Evolutionary conservation across 345 rosid species (phyloP).

Genomic region (Cochlearia excelsa): DNA sequence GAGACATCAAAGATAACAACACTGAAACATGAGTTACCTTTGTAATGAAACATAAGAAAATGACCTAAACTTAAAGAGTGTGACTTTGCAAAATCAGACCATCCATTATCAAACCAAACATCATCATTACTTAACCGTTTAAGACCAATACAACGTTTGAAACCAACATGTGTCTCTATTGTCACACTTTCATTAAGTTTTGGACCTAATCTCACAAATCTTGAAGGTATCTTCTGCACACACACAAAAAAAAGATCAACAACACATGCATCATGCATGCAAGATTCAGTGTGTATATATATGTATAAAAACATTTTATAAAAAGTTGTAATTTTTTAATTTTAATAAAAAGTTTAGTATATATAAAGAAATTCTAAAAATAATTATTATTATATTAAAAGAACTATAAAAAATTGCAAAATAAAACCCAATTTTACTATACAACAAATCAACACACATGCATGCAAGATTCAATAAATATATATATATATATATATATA

Average conservation of each 20-base stretch:
- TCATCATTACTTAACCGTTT: slow-evolving; percentile 11
- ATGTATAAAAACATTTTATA: no score
- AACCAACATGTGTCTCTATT: slow-evolving; percentile 21
- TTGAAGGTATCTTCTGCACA: slow-evolving; percentile 20
- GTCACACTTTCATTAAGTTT: slow-evolving; percentile 25
- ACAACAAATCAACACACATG: slow-evolving; percentile 14
- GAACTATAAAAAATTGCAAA: no score
- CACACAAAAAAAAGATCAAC: no score
- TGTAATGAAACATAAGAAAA: slow-evolving; percentile 17
- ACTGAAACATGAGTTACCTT: slow-evolving; percentile 23
- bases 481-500: neutral
- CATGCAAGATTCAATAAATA: slow-evolving; percentile 13
- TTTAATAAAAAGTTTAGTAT: no score
- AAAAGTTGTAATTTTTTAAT: no score
- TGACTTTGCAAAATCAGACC: slow-evolving; percentile 34
- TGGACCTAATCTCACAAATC: slow-evolving; percentile 33
- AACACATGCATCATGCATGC: no score
- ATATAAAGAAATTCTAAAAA: no score
- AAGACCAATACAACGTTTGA: slow-evolving; percentile 19
- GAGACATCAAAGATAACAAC: slow-evolving; percentile 25
- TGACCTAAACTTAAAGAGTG: slow-evolving; percentile 27
- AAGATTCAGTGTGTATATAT: no score
- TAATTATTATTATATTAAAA: no score
- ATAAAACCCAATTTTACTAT: no score
- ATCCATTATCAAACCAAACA: slow-evolving; percentile 33